phyloP scores from a whole-genome alignment of 352 stramenopile genomes.

The Pythium insidiosum region DNA sequence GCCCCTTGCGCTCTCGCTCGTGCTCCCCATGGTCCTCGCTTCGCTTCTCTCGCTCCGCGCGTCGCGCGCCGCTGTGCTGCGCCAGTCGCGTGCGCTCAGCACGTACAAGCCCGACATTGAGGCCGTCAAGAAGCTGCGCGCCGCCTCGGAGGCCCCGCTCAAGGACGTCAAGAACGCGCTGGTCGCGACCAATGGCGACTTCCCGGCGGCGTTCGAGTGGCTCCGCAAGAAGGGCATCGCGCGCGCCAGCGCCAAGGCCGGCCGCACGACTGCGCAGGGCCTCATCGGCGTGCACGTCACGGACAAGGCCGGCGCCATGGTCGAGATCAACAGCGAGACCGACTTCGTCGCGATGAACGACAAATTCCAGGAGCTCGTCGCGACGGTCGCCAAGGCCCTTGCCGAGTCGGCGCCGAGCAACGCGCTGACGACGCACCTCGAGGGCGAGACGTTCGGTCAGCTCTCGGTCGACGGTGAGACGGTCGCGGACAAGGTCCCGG shows the following conservation, averaged over 20 bases:
- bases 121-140: conserved; percentile 85
- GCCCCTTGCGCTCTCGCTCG: no score
- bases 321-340: conserved; percentile 93
- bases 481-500: conserved; percentile 63
- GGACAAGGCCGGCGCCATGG: conserved; percentile 75
- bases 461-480: conserved; percentile 47
- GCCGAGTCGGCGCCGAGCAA: conserved; percentile 14
- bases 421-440: conserved; percentile 25
- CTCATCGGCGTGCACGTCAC: conserved; percentile 68
- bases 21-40: conserved; percentile 14
- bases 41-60: conserved; percentile 9
- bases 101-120: conserved; percentile 80
- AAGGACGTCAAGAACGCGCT: conserved; percentile 88
- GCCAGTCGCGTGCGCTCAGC: conserved; percentile 28
- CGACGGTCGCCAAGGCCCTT: conserved; percentile 37
- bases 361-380: conserved; percentile 81
- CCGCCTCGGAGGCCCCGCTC: conserved; percentile 79
- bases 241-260: conserved; percentile 69
- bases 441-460: conserved; percentile 28
- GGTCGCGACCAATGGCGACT: conserved; percentile 67
- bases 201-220: conserved; percentile 82
- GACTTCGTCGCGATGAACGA: conserved; percentile 93
- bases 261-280: conserved; percentile 67
- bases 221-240: conserved; percentile 86
- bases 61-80: conserved; percentile 5